These are phyloP conservation scores for Phoma sp. DNA, from an alignment of 2,329 filamentous ascomycete species.

Conservation along the genomic window DNA sequence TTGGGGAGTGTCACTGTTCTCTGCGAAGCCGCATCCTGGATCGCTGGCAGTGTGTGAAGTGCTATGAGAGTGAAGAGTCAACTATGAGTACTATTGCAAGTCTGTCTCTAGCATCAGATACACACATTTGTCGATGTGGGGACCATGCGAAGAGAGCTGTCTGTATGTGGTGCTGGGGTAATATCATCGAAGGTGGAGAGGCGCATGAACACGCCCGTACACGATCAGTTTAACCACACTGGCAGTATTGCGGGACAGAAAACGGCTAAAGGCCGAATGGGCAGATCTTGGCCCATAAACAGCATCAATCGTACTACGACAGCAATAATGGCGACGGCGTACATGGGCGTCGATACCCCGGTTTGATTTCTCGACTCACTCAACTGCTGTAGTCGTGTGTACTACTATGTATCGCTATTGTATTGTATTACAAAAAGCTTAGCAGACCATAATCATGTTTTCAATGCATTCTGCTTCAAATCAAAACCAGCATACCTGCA, in stretches of 20 bases:
- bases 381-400: background rate
- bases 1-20: slow-evolving; percentile 9
- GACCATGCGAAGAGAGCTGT: background rate
- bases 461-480: no score
- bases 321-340: background rate
- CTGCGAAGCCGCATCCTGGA: slow-evolving; percentile 16
- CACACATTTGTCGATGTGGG: slow-evolving; percentile 1
- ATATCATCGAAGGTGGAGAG: background rate
- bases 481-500: no score
- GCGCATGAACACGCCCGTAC: background rate
- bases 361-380: background rate
- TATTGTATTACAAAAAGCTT: no score
- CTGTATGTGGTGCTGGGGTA: slow-evolving; percentile 19
- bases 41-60: slow-evolving; percentile 26
- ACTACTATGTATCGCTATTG: background rate
- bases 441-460: no score
- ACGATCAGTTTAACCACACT: background rate
- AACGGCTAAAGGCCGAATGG: background rate
- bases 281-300: background rate
- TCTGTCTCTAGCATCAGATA: background rate
- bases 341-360: background rate
- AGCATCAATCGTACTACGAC: background rate
- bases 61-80: slow-evolving; percentile 15
- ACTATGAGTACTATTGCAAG: background rate
- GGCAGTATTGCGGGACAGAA: background rate